Conservation (phyloP, 2,329 filamentous ascomycete species). For the Macroventuria anomochaeta region DNA sequence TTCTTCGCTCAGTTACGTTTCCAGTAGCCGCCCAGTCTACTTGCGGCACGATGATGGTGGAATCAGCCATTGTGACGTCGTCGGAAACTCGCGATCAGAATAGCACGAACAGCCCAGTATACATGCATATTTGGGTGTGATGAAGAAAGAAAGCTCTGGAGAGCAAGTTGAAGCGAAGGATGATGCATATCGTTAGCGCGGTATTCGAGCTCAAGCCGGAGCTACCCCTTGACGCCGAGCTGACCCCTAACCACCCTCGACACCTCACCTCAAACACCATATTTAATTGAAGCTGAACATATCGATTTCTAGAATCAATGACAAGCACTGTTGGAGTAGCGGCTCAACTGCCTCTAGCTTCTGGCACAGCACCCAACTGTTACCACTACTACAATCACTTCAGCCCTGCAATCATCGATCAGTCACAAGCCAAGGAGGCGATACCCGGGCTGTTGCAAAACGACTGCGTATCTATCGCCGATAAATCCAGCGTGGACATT, state of each 20-base stretch:
- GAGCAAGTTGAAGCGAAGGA: not conserved
- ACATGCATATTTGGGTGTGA: not conserved
- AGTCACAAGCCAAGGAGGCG: not conserved
- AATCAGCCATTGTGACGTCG: not conserved
- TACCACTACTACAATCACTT: conserved; percentile 1
- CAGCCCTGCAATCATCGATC: not conserved
- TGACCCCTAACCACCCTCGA: not conserved
- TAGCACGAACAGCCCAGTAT: no score
- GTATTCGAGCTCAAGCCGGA: not conserved
- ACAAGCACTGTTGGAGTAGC: not conserved
- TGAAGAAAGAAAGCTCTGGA: not conserved
- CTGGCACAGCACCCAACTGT: not conserved
- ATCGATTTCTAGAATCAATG: not conserved
- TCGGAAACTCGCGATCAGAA: not conserved
- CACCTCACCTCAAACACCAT: not conserved
- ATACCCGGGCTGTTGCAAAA: not conserved
- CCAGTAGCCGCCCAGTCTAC: conserved; percentile 5
- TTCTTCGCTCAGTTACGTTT: conserved; percentile 1
- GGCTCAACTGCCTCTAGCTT: not conserved
- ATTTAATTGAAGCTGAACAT: not conserved
- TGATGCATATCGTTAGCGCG: not conserved
- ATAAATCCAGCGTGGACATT: not conserved
- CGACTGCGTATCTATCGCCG: not conserved
- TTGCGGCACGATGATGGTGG: not conserved
- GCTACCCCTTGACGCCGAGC: no score